Percentiles rank a stretch among this genome's conserved stretches.
phyloP scores from a whole-genome alignment of 306 rosid species.

The Cyamopsis tetragonoloba region DNA sequence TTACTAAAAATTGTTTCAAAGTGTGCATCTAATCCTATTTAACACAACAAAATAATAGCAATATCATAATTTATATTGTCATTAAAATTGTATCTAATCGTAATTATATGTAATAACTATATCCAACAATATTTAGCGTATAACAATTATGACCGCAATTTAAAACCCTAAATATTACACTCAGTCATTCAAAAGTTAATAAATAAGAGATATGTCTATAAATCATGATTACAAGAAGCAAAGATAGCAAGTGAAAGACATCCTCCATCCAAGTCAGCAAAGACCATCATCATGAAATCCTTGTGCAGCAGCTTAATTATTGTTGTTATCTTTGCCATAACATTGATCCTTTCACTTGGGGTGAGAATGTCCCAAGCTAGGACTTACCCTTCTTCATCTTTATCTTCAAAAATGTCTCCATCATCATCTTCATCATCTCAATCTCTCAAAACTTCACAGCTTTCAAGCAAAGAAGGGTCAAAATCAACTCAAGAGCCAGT shows the following conservation, averaged over 20 bases:
- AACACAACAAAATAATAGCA: too few species aligned
- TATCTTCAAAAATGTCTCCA: slow-evolving; percentile 23
- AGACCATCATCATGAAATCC: slow-evolving; percentile 68
- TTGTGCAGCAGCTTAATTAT: slow-evolving; percentile 39
- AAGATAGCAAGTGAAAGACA: slow-evolving; percentile 35
- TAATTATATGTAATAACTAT: too few species aligned
- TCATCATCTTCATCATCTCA: slow-evolving; percentile 31
- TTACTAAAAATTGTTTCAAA: too few species aligned
- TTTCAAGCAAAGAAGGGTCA: slow-evolving; percentile 2
- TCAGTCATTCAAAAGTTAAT: background rate
- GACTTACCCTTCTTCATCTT: slow-evolving; percentile 32
- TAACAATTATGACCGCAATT: too few species aligned
- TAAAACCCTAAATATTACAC: background rate
- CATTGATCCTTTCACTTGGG: slow-evolving; percentile 41
- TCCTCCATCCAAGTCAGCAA: slow-evolving; percentile 37
- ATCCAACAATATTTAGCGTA: too few species aligned
- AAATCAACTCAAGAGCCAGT: slow-evolving; percentile 21
- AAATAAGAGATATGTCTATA: slow-evolving; percentile 1
- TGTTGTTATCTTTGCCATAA: slow-evolving; percentile 35
- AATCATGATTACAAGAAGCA: slow-evolving; percentile 41
- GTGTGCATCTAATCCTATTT: too few species aligned
- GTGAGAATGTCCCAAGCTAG: slow-evolving; percentile 44
- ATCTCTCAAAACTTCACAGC: slow-evolving; percentile 1
- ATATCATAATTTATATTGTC: too few species aligned
- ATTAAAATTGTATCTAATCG: too few species aligned